Evolutionary conservation across 495 filamentous ascomycete genomes (phyloP).

Genomic region (Coniosporium apollinis): DNA sequence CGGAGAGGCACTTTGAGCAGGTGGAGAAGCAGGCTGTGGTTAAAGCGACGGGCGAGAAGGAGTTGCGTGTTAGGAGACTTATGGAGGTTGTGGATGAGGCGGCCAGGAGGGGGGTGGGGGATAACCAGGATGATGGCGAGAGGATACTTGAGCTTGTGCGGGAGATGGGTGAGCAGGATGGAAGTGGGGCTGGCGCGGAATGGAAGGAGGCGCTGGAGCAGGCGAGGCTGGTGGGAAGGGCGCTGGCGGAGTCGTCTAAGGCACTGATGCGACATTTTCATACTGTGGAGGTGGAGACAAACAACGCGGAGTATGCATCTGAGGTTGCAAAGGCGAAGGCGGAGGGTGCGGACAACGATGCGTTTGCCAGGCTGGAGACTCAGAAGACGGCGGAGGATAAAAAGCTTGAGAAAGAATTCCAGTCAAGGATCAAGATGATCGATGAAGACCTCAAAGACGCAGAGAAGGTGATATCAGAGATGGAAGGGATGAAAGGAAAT

Average conservation of each 20-base stretch:
- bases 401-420: constrained; percentile 15
- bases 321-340: constrained; percentile 15
- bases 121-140: too few relatives aligned
- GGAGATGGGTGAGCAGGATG: constrained; percentile 18
- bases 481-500: constrained; percentile 1
- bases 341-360: constrained; percentile 7
- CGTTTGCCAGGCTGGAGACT: constrained; percentile 8
- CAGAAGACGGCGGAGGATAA: constrained; percentile 12
- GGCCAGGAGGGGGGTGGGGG: too few relatives aligned
- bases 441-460: constrained; percentile 9
- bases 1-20: constrained; percentile 26
- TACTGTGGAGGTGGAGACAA: constrained; percentile 14
- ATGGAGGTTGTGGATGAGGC: constrained; percentile 16
- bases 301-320: constrained; percentile 9
- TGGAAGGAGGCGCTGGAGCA: constrained; percentile 11
- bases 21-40: constrained; percentile 17
- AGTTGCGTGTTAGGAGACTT: constrained; percentile 13
- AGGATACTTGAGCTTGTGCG: too few relatives aligned
- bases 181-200: constrained; percentile 6
- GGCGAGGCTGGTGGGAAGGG: constrained; percentile 11
- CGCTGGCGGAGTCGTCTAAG: constrained; percentile 9
- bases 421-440: constrained; percentile 14
- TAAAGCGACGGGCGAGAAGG: constrained; percentile 7
- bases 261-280: constrained; percentile 20
- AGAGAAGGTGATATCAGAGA: constrained; percentile 7